Base-by-base conservation (phyloP, 2,329 filamentous ascomycete species). In the Taxawa tesnikishii region DNA sequence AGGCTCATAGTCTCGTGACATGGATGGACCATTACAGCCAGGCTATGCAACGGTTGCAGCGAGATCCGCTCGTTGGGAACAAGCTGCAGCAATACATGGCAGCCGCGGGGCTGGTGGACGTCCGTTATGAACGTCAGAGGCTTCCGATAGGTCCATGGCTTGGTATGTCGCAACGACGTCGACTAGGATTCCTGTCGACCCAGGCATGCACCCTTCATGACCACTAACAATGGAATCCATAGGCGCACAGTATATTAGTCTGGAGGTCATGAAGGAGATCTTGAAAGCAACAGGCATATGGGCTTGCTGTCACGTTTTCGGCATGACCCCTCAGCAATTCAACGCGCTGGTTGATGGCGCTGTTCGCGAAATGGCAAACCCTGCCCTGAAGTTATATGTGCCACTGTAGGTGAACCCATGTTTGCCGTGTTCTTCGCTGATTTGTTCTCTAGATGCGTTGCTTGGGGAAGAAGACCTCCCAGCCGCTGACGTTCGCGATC, bases 1-100 rank as follows among this genome's bases (percentile, higher is more conserved):
- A 76, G 10, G 30, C 50, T 7, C 52, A 53, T 26, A 50, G 50
- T 5, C 36, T 60, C 8, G 44, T 46, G 16, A 44, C 47, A 27
- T 61, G 58, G 58, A 55, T 49, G 41, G 37, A 39, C 13, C 39
- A 37, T 16, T 61, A 60, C 32, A 49, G 44, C 14, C 31, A 40
- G 14, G 51, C 53, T 7, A 54, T 59, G 51, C 44, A 41, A 18
- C 10, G 18, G n/a, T 26, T 30, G 2, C 26, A 30, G 18, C 32
- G 29, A 31, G 38, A 41, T 6, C 33, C 33, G 24, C 34, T 33
- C 16, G 34, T 36, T 13, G 37, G 36, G 5, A 29, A 19, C 9
- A 33, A 33, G 8, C 16, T 41, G 16, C 15, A 11, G 11, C 14
- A 32, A 8, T 19, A 37, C 11, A 33, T 41, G 36, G 19, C 6